phyloP scores from a whole-genome alignment of 495 filamentous ascomycete species.

The Penicillium canariense region DNA sequence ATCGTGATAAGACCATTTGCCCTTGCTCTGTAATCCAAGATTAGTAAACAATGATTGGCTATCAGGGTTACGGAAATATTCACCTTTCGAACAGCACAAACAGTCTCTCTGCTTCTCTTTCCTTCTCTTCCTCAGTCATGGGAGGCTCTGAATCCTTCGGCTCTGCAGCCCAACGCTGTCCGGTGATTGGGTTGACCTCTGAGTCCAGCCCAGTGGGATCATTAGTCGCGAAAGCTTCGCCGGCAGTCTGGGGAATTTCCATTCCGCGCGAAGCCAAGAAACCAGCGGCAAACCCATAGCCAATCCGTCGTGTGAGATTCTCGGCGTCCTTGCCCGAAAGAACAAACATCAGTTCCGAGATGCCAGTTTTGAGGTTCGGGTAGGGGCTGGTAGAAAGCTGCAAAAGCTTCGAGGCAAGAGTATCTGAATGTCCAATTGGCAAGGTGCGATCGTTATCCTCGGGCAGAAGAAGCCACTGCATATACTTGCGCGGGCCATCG shows the following conservation, averaged over 20 bases:
- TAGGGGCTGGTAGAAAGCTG: slow-evolving; percentile 75
- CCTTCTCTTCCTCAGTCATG: slow-evolving; percentile 91
- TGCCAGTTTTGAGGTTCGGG: slow-evolving; percentile 68
- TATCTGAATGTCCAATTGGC: slow-evolving; percentile 72
- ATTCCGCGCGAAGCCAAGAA: slow-evolving; percentile 82
- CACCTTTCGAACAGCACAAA: slow-evolving; percentile 96
- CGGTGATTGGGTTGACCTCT: slow-evolving; percentile 82
- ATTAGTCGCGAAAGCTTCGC: slow-evolving; percentile 53
- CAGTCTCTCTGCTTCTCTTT: slow-evolving; percentile 85
- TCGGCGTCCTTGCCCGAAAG: slow-evolving; percentile 73
- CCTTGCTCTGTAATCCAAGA: slow-evolving; percentile 58
- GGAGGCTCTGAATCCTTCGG: slow-evolving; percentile 51
- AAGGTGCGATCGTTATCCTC: slow-evolving; percentile 72
- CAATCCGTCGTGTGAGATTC: slow-evolving; percentile 74
- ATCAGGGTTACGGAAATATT: slow-evolving; percentile 1
- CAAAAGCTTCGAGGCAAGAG: slow-evolving; percentile 74
- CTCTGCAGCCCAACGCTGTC: slow-evolving; percentile 76
- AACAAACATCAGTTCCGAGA: slow-evolving; percentile 81
- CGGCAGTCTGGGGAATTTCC: slow-evolving; percentile 63
- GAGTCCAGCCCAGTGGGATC: slow-evolving; percentile 34
- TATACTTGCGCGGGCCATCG: slow-evolving; percentile 53
- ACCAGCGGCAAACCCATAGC: slow-evolving; percentile 90
- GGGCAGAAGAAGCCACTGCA: slow-evolving; percentile 71
- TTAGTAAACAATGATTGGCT: background rate
- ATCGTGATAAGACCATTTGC: slow-evolving; percentile 80